These are phyloP conservation scores for Rhynchospora breviuscula DNA, from an alignment of 176 grass and related monocot species.

Conservation along the genomic window DNA sequence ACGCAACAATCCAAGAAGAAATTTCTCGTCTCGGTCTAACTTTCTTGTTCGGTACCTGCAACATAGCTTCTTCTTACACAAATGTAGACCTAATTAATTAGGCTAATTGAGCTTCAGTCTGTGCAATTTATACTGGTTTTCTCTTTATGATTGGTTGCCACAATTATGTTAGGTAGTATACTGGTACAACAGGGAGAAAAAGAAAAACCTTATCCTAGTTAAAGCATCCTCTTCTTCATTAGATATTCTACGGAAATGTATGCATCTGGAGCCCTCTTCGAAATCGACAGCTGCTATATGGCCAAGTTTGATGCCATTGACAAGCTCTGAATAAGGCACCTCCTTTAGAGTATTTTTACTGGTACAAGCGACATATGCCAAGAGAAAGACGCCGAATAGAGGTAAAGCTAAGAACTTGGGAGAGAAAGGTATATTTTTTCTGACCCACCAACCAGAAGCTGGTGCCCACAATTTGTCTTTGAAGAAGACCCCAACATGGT, in stretches of 20 bases:
- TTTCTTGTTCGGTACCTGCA: conserved; percentile 67
- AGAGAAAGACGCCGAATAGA: neutral
- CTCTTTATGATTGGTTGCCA: no score
- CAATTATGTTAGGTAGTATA: neutral
- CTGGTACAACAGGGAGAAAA: neutral
- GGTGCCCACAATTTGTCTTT: neutral
- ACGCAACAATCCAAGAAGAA: conserved; percentile 71
- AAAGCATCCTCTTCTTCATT: neutral
- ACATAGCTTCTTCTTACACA: neutral
- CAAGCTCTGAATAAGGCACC: conserved; percentile 75
- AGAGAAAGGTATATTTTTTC: neutral
- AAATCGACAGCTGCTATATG: conserved; percentile 45
- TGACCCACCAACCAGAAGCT: neutral
- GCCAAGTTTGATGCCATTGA: conserved; percentile 48
- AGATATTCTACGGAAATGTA: conserved; percentile 54
- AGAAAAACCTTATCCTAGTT: neutral
- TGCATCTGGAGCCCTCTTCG: conserved; percentile 81
- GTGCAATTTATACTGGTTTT: neutral
- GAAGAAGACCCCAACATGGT: neutral
- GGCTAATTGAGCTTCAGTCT: neutral
- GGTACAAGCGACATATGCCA: neutral
- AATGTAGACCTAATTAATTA: conserved; percentile 14
- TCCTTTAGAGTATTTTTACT: conserved; percentile 28
- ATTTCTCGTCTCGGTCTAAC: conserved; percentile 75
- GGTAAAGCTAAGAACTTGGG: neutral